Percentiles rank a stretch among this genome's conserved stretches.
Conservation (phyloP, 345 rosid genomes). For the Camelina hispida region DNA sequence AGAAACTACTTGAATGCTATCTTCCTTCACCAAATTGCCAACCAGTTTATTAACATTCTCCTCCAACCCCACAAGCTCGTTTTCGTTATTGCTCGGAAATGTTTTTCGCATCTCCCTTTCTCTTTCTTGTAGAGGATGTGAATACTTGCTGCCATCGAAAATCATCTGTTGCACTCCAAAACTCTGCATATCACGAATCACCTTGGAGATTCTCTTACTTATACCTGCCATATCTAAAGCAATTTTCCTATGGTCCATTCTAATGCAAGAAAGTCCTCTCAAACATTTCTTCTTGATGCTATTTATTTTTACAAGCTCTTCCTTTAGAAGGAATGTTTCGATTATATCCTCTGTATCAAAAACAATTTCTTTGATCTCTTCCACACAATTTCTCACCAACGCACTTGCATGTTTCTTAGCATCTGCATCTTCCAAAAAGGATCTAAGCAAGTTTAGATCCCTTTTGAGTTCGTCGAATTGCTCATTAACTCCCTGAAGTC, state of each 20-base stretch:
- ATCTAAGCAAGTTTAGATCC: conserved; percentile 32
- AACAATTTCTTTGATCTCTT: conserved; percentile 41
- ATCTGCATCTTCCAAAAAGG: conserved; percentile 44
- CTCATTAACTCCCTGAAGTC: conserved; percentile 6
- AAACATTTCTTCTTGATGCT: neutral
- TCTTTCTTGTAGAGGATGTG: neutral
- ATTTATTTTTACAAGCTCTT: neutral
- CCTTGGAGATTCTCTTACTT: neutral
- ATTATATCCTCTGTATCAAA: conserved; percentile 42
- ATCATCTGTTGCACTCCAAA: neutral
- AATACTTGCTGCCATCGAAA: neutral
- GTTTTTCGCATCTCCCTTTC: neutral
- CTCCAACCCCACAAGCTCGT: neutral
- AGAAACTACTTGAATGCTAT: neutral
- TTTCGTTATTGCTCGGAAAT: neutral
- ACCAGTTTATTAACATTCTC: neutral
- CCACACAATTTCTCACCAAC: conserved; percentile 33
- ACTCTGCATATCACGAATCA: neutral
- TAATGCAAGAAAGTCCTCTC: neutral
- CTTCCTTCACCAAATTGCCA: neutral
- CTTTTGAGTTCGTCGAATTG: conserved; percentile 23
- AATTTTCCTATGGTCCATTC: neutral
- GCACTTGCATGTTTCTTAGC: conserved; percentile 35
- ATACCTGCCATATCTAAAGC: neutral
- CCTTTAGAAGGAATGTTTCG: conserved; percentile 33